phyloP scores from a whole-genome alignment of 148 eudicot genomes.

The Drosera capensis region DNA sequence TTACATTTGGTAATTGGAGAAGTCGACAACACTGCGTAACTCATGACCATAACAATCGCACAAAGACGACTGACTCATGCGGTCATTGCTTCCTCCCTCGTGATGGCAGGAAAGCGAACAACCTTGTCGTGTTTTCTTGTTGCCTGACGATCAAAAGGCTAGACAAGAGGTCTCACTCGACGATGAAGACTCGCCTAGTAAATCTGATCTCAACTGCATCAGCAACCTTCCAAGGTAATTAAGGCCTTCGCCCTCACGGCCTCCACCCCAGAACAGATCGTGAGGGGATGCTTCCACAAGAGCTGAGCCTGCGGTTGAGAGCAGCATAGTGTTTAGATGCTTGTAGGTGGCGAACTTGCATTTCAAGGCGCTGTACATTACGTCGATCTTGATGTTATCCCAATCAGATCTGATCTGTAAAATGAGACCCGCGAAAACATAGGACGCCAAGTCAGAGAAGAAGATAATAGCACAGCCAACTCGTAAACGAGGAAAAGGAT shows the following conservation, averaged over 20 bases:
- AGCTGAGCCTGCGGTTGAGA: conserved; percentile 58
- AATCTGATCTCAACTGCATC: conserved; percentile 86
- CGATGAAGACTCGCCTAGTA: conserved; percentile 36
- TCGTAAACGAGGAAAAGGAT: neutral
- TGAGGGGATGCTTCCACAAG: conserved; percentile 95
- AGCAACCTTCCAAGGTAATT: conserved; percentile 86
- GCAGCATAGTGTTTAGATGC: conserved; percentile 59
- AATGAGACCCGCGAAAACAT: too few species aligned
- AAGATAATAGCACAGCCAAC: neutral
- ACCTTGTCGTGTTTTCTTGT: too few species aligned
- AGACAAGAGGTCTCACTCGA: conserved; percentile 8
- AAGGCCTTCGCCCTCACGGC: conserved; percentile 97
- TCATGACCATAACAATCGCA: too few species aligned
- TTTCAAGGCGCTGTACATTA: conserved; percentile 77
- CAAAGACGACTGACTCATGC: too few species aligned
- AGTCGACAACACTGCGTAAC: too few species aligned
- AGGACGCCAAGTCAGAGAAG: neutral
- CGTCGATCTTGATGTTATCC: conserved; percentile 63
- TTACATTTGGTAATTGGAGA: too few species aligned
- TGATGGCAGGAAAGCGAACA: too few species aligned
- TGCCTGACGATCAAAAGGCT: conserved; percentile 3
- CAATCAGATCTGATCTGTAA: conserved; percentile 79
- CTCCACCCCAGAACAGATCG: conserved; percentile 97
- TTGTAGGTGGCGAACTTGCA: conserved; percentile 81
- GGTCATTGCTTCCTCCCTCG: too few species aligned